Evolutionary conservation across 2,329 filamentous ascomycete genomes (phyloP), one percentile per base, ranked within the genome.

Genomic region (Eutypella sp.): DNA sequence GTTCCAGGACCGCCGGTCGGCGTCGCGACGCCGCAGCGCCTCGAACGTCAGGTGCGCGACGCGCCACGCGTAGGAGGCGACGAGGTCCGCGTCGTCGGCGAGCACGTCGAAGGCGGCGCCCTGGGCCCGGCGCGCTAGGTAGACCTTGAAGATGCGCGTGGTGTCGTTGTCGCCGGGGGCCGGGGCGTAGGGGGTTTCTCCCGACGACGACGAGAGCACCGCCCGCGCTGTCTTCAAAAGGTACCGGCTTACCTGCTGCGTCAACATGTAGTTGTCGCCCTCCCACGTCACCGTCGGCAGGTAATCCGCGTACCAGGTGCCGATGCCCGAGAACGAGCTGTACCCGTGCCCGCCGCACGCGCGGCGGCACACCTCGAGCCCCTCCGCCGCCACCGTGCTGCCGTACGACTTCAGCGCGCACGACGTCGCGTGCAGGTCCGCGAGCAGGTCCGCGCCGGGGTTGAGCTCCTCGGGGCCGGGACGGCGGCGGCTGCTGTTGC

Each of bases 221-320:
- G 79, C 75, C 36, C 86, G 82, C 0, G 85, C 85, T 3, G 85
- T 81, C 74, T 89, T 90, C 53, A 90, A 76, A 39, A 90, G 77
- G 58, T 89, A 89, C 47, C 85, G 78, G 3, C 84, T 83, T 3
- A 89, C 85, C 68, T 90, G 86, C 64, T 90, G 86, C 9, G 84
- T 87, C 48, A 90, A 72, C 85, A 90, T 89, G 70, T 87, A 89
- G 71, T 88, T 89, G 69, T 89, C 86, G 38, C 86, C 86, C 62
- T 89, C 86, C 82, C 83, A 87, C 9, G 84, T 87, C 4, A 73
- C 68, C 3, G 67, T 70, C n/a, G 87, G 85, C 1, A 89, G 73
- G 61, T 89, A 89, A 63, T 90, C 85, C 23, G 85, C 75, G 57
- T 89, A 90, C 76, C 80, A 87, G 16, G 77, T 69, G 2, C 85